Conservation (phyloP, 805 yeast genomes). For the Nakazawaea holstii region DNA sequence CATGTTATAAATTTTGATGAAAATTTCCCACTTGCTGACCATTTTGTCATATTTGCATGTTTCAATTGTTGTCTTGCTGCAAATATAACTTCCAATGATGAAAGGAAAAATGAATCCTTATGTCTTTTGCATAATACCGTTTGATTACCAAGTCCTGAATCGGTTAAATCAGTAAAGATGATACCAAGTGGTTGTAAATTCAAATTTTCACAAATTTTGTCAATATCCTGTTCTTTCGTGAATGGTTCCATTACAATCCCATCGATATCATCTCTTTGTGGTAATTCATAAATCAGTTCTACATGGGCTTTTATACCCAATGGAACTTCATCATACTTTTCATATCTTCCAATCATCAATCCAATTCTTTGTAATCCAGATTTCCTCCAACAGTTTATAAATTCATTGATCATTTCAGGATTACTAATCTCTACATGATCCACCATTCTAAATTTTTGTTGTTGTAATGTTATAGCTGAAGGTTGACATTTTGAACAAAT, state of each 20-base stretch:
- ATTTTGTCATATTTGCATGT: slow-evolving; percentile 58
- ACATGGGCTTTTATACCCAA: slow-evolving; percentile 92
- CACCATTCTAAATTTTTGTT: slow-evolving; percentile 89
- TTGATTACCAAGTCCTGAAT: slow-evolving; percentile 83
- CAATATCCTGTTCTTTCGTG: slow-evolving; percentile 27
- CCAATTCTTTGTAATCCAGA: slow-evolving; percentile 88
- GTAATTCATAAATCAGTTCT: slow-evolving; percentile 90
- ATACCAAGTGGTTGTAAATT: slow-evolving; percentile 76
- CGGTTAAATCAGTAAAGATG: slow-evolving; percentile 84
- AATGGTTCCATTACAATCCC: slow-evolving; percentile 62
- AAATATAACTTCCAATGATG: slow-evolving; percentile 81
- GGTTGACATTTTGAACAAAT: slow-evolving; percentile 97
- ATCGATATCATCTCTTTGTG: slow-evolving; percentile 82
- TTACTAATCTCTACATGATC: slow-evolving; percentile 92
- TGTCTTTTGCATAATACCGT: slow-evolving; percentile 90
- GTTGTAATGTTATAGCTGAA: slow-evolving; percentile 86
- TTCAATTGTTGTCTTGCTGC: slow-evolving; percentile 73
- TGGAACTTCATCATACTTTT: slow-evolving; percentile 76
- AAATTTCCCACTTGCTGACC: slow-evolving; percentile 57
- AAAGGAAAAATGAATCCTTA: slow-evolving; percentile 81
- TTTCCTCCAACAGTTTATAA: slow-evolving; percentile 88
- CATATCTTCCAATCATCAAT: slow-evolving; percentile 76
- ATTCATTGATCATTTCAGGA: slow-evolving; percentile 66
- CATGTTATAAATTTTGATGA: slow-evolving; percentile 94
- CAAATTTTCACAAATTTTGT: slow-evolving; percentile 46